Evolutionary conservation across 768 basidiomycete genomes (phyloP), one percentile per base, ranked within the genome.

Genomic region (Imleria badia): DNA sequence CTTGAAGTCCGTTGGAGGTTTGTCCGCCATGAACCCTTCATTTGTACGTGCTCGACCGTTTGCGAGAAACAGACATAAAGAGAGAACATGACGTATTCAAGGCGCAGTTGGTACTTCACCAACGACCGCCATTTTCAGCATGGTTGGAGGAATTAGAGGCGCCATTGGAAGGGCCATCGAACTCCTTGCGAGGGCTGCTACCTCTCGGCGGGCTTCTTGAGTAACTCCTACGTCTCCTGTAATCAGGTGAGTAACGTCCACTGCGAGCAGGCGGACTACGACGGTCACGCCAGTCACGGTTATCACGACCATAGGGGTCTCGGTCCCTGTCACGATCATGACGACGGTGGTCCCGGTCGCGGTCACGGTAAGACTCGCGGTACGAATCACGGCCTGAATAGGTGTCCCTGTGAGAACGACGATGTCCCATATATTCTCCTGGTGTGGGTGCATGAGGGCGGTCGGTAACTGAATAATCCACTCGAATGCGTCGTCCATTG

Each of bases 381-480:
- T 78, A 74, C 43, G 73, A 69, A 56, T 80, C 76, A 50, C 76
- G 76, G 54, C 73, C 61, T 1, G 69, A 71, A 52, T 77, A 75
- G 8, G 72, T 66, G 59, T 80, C 82, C 55, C 82, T 78, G 64
- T 73, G 66, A 53, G 72, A 67, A 50, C 89, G 87, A 45, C 90
- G 84, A 61, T 91, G 89, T 13, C 96, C 94, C 91, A 96, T 96
- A 72, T 98, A 99, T 75, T 97, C 92, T 56, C 96, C 96, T 5
- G 96, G 96, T 11, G 96, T 99, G 10, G 97, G 93, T 14, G 90
- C 87, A 73, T 99, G 96, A 23, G 96, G 92, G 43, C 91, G 84
- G 58, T 89, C 86, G 11, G 96, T 99, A 45, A 96, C 90, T 0
- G 94, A 97, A 69, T 90, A 99, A 68, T 98, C 96, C 34, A 99